These are phyloP conservation scores for Lycium barbarum DNA, from an alignment of 257 asterid species.

Conservation along the genomic window DNA sequence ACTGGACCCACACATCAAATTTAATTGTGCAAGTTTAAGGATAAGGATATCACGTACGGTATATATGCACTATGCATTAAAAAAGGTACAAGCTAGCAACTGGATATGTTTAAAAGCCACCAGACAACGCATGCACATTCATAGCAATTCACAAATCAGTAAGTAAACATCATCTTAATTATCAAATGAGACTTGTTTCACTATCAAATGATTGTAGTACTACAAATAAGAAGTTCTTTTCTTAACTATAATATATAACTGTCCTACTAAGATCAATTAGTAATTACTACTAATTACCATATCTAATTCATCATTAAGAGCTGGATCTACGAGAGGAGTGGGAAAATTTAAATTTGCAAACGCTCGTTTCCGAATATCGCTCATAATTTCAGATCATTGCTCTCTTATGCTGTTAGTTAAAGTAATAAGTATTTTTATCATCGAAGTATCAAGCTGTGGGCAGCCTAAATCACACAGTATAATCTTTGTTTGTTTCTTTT, in stretches of 20 bases:
- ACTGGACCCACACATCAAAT: not conserved
- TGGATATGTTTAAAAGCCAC: not conserved
- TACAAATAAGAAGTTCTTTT: too few species aligned
- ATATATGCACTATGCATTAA: not conserved
- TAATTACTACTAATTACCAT: too few species aligned
- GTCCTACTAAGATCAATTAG: not conserved
- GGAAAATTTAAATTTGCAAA: too few species aligned
- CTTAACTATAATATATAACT: not conserved
- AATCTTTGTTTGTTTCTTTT: too few species aligned
- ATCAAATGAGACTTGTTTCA: not conserved
- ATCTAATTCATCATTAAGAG: too few species aligned
- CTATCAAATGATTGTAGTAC: not conserved
- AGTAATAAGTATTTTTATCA: too few species aligned
- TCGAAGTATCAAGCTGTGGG: too few species aligned
- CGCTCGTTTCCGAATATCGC: too few species aligned
- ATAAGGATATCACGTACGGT: not conserved
- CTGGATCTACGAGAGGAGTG: too few species aligned
- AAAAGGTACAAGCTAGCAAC: conserved; percentile 19
- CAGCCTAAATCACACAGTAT: too few species aligned
- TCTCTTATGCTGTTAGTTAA: too few species aligned
- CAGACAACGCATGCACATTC: conserved; percentile 11
- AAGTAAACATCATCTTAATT: not conserved
- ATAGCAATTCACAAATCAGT: not conserved
- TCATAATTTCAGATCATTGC: too few species aligned
- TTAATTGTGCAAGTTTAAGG: not conserved